phyloP scores from a whole-genome alignment of 2,329 filamentous ascomycete species.

The Fusarium protoensiforme region DNA sequence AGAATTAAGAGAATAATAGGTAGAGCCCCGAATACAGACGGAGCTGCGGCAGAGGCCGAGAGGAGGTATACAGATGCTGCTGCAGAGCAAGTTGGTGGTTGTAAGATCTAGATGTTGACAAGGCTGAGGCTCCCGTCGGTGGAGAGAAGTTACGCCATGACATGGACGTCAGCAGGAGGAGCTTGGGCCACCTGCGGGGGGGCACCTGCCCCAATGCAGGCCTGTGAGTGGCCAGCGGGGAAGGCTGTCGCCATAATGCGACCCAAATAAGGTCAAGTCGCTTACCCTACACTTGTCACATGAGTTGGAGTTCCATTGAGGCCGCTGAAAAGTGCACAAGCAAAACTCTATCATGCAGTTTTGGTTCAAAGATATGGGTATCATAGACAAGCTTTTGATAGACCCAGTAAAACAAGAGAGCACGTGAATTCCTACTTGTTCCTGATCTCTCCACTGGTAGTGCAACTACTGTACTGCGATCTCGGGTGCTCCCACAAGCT shows the following conservation, averaged over 20 bases:
- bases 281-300: constrained; percentile 19
- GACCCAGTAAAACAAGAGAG: neutral
- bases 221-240: constrained; percentile 17
- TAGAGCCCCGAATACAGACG: neutral
- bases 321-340: neutral
- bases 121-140: constrained; percentile 19
- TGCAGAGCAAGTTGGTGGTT: neutral
- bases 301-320: neutral
- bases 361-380: neutral
- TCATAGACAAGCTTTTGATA: neutral
- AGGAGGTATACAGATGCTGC: neutral
- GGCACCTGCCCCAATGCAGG: constrained; percentile 20
- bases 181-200: constrained; percentile 30
- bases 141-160: constrained; percentile 3
- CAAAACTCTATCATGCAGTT: neutral
- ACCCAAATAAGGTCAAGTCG: neutral
- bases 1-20: neutral
- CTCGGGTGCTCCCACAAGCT: neutral
- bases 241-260: constrained; percentile 3
- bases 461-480: neutral
- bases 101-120: constrained; percentile 9
- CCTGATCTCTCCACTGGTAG: constrained; percentile 6
- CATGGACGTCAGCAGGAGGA: constrained; percentile 26
- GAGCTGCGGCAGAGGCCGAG: neutral
- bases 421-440: neutral